Conservation (phyloP, 2,329 filamentous ascomycete genomes). For the Trichoderma lentiforme region DNA sequence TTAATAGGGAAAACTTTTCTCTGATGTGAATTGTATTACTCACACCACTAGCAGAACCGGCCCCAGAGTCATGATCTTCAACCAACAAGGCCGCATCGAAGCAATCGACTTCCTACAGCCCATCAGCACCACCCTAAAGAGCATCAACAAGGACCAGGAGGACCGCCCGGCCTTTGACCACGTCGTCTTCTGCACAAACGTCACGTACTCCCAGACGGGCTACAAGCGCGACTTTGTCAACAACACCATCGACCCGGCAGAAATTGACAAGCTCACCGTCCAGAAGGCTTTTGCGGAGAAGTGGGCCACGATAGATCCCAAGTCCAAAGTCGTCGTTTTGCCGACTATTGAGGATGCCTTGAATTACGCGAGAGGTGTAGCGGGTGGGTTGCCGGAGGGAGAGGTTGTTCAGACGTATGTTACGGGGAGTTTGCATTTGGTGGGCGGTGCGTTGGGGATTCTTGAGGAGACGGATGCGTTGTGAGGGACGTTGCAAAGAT, state of each 20-base stretch:
- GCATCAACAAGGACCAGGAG: slow-evolving; percentile 23
- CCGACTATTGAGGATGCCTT: slow-evolving; percentile 57
- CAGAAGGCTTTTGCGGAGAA: slow-evolving; percentile 52
- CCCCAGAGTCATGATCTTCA: slow-evolving; percentile 71
- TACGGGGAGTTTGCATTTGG: slow-evolving; percentile 62
- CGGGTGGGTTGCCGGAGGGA: slow-evolving; percentile 24
- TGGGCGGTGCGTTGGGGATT: slow-evolving; percentile 53
- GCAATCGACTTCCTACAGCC: slow-evolving; percentile 52
- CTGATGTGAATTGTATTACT: background rate
- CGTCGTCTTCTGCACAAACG: slow-evolving; percentile 80
- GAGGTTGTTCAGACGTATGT: slow-evolving; percentile 48
- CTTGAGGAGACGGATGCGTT: slow-evolving; percentile 46
- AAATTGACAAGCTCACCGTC: slow-evolving; percentile 49
- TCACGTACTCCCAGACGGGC: slow-evolving; percentile 49
- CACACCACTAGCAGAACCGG: slow-evolving; percentile 30
- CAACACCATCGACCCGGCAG: slow-evolving; percentile 49
- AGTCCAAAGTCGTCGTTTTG: slow-evolving; percentile 44
- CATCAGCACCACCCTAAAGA: slow-evolving; percentile 38
- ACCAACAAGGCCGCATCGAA: slow-evolving; percentile 66
- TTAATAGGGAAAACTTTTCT: too few species aligned
- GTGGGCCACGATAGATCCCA: slow-evolving; percentile 48
- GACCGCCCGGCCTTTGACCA: slow-evolving; percentile 57
- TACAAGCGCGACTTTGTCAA: slow-evolving; percentile 59
- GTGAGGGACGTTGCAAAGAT: slow-evolving; percentile 21
- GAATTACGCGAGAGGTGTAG: slow-evolving; percentile 37